phyloP scores from a whole-genome alignment of 1,139 yeast species.

The Zygotorulaspora mrakii region DNA sequence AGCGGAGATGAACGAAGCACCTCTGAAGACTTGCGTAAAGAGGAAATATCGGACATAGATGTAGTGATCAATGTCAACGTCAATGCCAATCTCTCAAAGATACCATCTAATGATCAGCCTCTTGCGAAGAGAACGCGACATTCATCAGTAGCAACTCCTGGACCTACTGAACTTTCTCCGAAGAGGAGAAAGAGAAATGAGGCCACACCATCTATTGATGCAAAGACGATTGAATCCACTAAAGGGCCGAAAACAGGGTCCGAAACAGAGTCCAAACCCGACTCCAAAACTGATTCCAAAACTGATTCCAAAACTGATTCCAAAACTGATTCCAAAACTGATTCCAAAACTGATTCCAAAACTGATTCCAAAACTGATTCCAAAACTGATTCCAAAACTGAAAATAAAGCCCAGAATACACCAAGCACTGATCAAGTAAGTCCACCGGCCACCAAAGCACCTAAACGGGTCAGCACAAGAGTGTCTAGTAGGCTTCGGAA shows the following conservation, averaged over 20 bases:
- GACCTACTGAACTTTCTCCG: conserved; percentile 20
- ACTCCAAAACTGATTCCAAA: neutral
- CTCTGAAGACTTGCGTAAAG: neutral
- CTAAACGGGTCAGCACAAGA: conserved; percentile 17
- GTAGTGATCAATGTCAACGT: conserved; percentile 11
- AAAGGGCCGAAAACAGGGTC: too few relatives aligned
- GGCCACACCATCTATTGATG: too few relatives aligned
- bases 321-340: neutral
- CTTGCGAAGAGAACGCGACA: conserved; percentile 34
- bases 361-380: too few relatives aligned
- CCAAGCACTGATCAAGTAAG: conserved; percentile 5
- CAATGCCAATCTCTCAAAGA: conserved; percentile 11
- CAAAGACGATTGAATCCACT: too few relatives aligned
- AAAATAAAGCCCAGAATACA: conserved; percentile 18
- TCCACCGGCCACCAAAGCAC: conserved; percentile 3
- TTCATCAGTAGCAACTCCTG: conserved; percentile 17
- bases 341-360: neutral
- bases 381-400: neutral
- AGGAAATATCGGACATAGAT: conserved; percentile 10
- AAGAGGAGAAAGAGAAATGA: conserved; percentile 24
- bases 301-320: neutral
- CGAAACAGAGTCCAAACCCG: conserved; percentile 6
- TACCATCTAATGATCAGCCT: conserved; percentile 19
- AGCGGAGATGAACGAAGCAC: neutral
- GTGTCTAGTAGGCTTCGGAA: conserved; percentile 32